phyloP scores from a whole-genome alignment of 495 filamentous ascomycete genomes.

The Letharia lupina region DNA sequence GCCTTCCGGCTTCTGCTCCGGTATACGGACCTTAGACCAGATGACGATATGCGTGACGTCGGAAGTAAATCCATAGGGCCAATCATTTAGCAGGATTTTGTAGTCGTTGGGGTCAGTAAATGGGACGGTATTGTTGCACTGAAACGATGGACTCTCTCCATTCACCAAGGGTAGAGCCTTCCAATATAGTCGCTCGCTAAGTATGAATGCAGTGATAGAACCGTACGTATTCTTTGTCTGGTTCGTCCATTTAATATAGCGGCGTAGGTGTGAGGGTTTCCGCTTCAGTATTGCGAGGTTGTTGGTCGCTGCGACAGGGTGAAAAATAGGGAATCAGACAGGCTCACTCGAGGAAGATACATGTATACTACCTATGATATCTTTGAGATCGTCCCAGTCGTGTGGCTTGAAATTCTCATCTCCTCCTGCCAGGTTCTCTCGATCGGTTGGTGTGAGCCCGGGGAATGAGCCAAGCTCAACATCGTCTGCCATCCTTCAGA shows the following conservation, averaged over 20 bases:
- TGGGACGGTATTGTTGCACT: slow-evolving; percentile 38
- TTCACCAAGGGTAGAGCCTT: slow-evolving; percentile 14
- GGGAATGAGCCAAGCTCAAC: background rate
- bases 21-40: slow-evolving; percentile 55
- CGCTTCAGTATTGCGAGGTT: slow-evolving; percentile 69
- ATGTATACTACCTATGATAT: slow-evolving; percentile 44
- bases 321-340: background rate
- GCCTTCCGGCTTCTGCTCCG: slow-evolving; percentile 46
- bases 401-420: slow-evolving; percentile 52
- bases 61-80: slow-evolving; percentile 60
- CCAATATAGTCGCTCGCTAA: slow-evolving; percentile 68
- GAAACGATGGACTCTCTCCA: slow-evolving; percentile 25
- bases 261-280: slow-evolving; percentile 71
- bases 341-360: background rate
- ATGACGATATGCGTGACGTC: slow-evolving; percentile 58
- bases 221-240: slow-evolving; percentile 65
- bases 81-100: slow-evolving; percentile 61
- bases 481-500: background rate
- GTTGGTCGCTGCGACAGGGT: slow-evolving; percentile 46
- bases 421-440: slow-evolving; percentile 45
- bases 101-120: slow-evolving; percentile 52
- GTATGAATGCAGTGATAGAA: slow-evolving; percentile 66
- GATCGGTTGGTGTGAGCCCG: slow-evolving; percentile 49
- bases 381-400: slow-evolving; percentile 49
- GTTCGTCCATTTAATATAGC: slow-evolving; percentile 73